These are phyloP conservation scores for Vanderwaltozyma verrucispora DNA, from an alignment of 805 yeast genomes.

Conservation along the genomic window DNA sequence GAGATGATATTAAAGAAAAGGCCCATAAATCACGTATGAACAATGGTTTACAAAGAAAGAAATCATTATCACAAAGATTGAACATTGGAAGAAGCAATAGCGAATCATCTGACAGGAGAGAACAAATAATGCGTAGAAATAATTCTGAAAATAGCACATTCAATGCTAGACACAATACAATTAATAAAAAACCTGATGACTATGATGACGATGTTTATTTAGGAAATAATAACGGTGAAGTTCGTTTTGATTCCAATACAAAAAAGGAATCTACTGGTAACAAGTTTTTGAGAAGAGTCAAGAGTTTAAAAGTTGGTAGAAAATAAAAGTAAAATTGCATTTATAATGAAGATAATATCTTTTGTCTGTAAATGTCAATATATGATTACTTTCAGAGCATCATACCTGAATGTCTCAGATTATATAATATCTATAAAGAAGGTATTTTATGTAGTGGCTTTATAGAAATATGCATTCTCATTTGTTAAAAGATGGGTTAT, in stretches of 20 bases:
- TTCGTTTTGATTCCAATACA: slow-evolving; percentile 17
- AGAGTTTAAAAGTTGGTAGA: slow-evolving; percentile 70
- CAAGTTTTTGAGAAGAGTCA: slow-evolving; percentile 73
- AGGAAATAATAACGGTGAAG: slow-evolving; percentile 6
- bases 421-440: no score
- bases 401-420: no score
- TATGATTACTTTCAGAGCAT: no score
- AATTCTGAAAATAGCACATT: neutral
- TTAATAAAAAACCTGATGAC: slow-evolving; percentile 4
- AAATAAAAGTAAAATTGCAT: no score
- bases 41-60: slow-evolving; percentile 59
- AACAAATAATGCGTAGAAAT: neutral
- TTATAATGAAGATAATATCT: no score
- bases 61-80: slow-evolving; percentile 67
- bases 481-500: no score
- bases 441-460: no score
- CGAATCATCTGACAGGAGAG: neutral
- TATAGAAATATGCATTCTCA: no score
- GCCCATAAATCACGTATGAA: slow-evolving; percentile 23
- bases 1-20: slow-evolving; percentile 29
- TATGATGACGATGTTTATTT: slow-evolving; percentile 24
- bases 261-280: slow-evolving; percentile 32
- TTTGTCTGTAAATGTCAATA: no score
- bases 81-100: slow-evolving; percentile 2
- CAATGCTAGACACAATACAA: neutral